Percentiles rank a stretch among this genome's conserved stretches.
phyloP scores from a whole-genome alignment of 495 filamentous ascomycete genomes.

The Pseudevernia furfuracea region DNA sequence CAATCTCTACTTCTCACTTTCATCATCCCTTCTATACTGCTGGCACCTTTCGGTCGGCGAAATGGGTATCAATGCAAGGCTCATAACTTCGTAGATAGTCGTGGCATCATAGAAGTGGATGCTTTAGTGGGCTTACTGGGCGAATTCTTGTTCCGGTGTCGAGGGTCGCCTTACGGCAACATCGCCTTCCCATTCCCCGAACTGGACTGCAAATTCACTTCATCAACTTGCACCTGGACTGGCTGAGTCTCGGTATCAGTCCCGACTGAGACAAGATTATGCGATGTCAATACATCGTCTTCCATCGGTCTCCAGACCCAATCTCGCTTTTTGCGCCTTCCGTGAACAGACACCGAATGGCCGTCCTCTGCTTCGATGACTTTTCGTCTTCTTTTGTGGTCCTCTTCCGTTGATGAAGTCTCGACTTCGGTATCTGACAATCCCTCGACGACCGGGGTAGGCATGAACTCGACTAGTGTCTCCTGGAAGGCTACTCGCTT shows the following conservation, averaged over 20 bases:
- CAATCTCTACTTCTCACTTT: neutral
- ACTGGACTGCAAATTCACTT: neutral
- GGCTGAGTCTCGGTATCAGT: neutral
- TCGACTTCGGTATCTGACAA: conserved; percentile 12
- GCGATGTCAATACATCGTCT: conserved; percentile 20
- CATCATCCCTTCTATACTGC: conserved; percentile 1
- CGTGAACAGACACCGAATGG: conserved; percentile 11
- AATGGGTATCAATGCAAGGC: neutral
- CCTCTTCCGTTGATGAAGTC: neutral
- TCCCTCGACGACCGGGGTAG: conserved; percentile 18
- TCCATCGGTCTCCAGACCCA: conserved; percentile 28
- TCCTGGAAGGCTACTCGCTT: conserved; percentile 24
- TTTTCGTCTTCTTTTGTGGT: conserved; percentile 15
- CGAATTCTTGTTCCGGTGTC: neutral
- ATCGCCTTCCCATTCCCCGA: neutral
- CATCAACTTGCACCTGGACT: neutral
- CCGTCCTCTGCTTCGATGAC: conserved; percentile 21
- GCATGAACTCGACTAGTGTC: conserved; percentile 19
- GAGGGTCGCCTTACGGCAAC: neutral
- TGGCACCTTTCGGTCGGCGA: neutral
- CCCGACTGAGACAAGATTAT: neutral
- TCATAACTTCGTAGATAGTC: conserved; percentile 9
- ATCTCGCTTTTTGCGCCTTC: conserved; percentile 22
- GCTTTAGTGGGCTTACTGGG: neutral
- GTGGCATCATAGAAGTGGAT: neutral